Evolutionary conservation across 2,329 filamentous ascomycete species (phyloP).

Genomic region (Fusarium tricinctum): DNA sequence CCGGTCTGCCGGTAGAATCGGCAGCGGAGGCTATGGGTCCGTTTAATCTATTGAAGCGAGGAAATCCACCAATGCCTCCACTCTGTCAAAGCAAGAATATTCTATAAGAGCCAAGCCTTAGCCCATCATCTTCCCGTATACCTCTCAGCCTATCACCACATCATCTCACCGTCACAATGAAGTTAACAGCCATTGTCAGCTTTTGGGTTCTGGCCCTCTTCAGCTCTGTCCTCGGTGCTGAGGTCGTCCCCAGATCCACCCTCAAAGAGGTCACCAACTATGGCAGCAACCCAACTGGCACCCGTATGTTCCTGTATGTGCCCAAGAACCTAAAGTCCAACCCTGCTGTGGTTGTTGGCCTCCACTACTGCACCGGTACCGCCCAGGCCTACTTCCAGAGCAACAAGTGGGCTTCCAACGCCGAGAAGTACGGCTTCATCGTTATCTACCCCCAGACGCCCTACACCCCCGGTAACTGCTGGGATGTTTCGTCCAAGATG

Average conservation of each 20-base stretch:
- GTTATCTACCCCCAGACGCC: conserved; percentile 28
- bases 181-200: conserved; percentile 24
- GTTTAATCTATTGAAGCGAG: conserved; percentile 16
- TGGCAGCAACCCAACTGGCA: conserved; percentile 25
- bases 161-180: background rate
- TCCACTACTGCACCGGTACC: conserved; percentile 16
- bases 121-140: background rate
- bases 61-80: conserved; percentile 1
- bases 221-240: conserved; percentile 12
- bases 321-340: conserved; percentile 22
- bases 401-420: conserved; percentile 21
- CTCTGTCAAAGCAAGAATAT: background rate
- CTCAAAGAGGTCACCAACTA: conserved; percentile 15
- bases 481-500: conserved; percentile 29
- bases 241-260: conserved; percentile 11
- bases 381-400: conserved; percentile 19
- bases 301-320: conserved; percentile 21
- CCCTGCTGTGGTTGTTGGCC: conserved; percentile 26
- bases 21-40: conserved; percentile 28
- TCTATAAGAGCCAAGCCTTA: background rate
- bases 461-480: conserved; percentile 19
- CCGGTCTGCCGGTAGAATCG: background rate
- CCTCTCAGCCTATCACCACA: background rate
- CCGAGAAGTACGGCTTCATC: conserved; percentile 27
- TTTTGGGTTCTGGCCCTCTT: conserved; percentile 21